Conservation (phyloP, 192 early-diverging fungal species). For the Piromyces finnis region DNA sequence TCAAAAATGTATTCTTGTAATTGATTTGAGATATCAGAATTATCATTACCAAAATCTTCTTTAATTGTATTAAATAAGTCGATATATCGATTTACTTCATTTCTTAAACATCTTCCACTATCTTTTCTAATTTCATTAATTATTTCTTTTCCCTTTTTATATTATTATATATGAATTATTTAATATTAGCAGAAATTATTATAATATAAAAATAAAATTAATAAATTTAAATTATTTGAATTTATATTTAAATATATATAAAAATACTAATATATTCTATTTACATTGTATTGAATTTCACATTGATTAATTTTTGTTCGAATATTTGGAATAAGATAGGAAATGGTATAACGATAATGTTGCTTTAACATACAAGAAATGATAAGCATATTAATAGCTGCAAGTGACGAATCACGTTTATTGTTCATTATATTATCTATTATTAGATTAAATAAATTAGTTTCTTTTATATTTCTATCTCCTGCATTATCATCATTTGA, state of each 20-base stretch:
- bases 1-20: background rate
- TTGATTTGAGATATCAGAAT: background rate
- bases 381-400: background rate
- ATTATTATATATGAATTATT: no score
- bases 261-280: background rate
- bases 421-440: background rate
- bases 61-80: background rate
- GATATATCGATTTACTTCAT: background rate
- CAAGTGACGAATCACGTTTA: background rate
- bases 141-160: background rate
- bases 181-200: no score
- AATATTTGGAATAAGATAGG: background rate
- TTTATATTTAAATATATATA: no score
- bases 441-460: background rate
- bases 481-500: no score
- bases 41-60: background rate
- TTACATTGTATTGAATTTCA: background rate
- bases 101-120: background rate
- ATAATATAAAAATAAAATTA: no score
- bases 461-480: background rate
- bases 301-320: background rate
- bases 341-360: background rate
- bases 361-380: background rate
- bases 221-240: no score
- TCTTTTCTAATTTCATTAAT: background rate